Percentiles rank a stretch among this genome's conserved stretches.
phyloP scores from a whole-genome alignment of 306 rosid genomes.

The Vigna mungo region DNA sequence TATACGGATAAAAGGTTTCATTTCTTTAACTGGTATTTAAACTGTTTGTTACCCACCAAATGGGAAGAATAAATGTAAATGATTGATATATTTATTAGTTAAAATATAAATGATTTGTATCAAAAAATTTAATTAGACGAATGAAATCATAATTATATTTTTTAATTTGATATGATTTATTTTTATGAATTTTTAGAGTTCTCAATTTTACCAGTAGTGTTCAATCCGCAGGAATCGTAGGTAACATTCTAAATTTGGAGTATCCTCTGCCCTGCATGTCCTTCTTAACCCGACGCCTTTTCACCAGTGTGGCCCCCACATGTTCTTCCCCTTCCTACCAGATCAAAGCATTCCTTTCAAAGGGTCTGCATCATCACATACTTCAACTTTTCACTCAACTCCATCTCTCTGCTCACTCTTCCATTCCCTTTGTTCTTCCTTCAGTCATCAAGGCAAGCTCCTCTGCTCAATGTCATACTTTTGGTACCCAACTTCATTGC shows the following conservation, averaged over 20 bases:
- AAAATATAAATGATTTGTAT: too few species aligned
- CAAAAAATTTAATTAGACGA: too few species aligned
- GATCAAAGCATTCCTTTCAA: constrained; percentile 56
- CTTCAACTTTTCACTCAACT: constrained; percentile 56
- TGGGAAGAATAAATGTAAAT: too few species aligned
- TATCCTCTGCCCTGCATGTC: constrained; percentile 33
- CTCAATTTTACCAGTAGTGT: too few species aligned
- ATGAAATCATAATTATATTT: too few species aligned
- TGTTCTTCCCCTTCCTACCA: constrained; percentile 37
- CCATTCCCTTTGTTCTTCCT: constrained; percentile 56
- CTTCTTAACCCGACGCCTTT: constrained; percentile 36
- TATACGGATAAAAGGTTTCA: too few species aligned
- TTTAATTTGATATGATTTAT: too few species aligned
- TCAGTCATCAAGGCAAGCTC: constrained; percentile 72
- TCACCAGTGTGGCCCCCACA: constrained; percentile 28
- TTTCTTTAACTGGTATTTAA: too few species aligned
- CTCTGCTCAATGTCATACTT: constrained; percentile 40
- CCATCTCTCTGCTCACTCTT: constrained; percentile 43
- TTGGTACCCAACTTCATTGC: constrained; percentile 67
- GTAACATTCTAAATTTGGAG: not conserved
- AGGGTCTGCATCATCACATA: constrained; percentile 52
- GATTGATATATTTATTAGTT: too few species aligned
- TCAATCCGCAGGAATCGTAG: too few species aligned
- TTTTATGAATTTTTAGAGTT: too few species aligned
- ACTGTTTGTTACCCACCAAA: too few species aligned